These are phyloP conservation scores for Mucor plumbeus DNA, from an alignment of 371 early-diverging fungal species.

Conservation along the genomic window DNA sequence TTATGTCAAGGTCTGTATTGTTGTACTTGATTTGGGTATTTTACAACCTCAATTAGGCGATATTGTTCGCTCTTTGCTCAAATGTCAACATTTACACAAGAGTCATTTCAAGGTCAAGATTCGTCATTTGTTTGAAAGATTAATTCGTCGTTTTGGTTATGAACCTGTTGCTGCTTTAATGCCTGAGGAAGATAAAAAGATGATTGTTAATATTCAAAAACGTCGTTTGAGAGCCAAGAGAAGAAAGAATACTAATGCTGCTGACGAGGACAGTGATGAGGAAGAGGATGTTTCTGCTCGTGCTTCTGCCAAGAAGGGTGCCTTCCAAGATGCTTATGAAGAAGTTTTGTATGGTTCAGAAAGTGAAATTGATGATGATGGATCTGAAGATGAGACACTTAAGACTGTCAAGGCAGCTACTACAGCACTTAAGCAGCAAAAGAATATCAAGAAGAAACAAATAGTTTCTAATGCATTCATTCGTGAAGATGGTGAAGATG, in stretches of 20 bases:
- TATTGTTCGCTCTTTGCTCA: slow-evolving; percentile 71
- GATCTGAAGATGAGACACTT: slow-evolving; percentile 56
- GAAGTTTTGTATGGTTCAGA: slow-evolving; percentile 91
- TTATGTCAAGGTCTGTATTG: slow-evolving; percentile 90
- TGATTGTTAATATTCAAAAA: slow-evolving; percentile 92
- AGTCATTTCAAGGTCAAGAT: slow-evolving; percentile 89
- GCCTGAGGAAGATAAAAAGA: slow-evolving; percentile 89
- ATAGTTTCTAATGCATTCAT: slow-evolving; percentile 64
- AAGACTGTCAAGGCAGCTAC: slow-evolving; percentile 37
- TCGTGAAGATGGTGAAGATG: slow-evolving; percentile 76
- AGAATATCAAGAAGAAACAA: slow-evolving; percentile 42
- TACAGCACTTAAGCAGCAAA: slow-evolving; percentile 47
- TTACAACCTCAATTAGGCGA: slow-evolving; percentile 70
- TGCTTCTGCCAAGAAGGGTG: slow-evolving; percentile 49
- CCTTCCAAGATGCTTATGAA: slow-evolving; percentile 82
- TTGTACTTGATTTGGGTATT: slow-evolving; percentile 73
- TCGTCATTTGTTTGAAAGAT: slow-evolving; percentile 91
- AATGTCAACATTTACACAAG: slow-evolving; percentile 86
- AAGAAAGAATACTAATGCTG: slow-evolving; percentile 56
- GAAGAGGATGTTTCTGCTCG: slow-evolving; percentile 45
- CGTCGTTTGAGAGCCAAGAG: slow-evolving; percentile 88
- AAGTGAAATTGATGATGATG: slow-evolving; percentile 84
- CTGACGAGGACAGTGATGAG: slow-evolving; percentile 58
- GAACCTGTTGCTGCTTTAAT: slow-evolving; percentile 80
- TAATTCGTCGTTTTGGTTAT: slow-evolving; percentile 81